These are phyloP conservation scores for Cochlearia excelsa DNA, from an alignment of 345 rosid species.

Conservation along the genomic window DNA sequence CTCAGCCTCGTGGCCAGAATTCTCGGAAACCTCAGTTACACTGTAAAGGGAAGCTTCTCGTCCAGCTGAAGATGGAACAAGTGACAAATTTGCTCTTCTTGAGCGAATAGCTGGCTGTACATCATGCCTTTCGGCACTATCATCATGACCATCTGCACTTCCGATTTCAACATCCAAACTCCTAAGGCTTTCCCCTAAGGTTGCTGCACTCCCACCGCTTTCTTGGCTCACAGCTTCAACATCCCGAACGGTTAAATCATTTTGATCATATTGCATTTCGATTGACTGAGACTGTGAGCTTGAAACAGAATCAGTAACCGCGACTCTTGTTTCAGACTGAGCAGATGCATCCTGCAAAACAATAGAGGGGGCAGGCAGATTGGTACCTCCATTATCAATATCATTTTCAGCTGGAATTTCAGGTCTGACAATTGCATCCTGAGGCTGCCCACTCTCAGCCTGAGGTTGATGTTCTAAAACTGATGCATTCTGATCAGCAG, in stretches of 20 bases:
- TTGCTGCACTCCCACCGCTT: slow-evolving; percentile 95
- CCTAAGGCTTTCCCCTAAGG: slow-evolving; percentile 92
- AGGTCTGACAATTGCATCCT: slow-evolving; percentile 46
- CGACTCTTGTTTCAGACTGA: slow-evolving; percentile 45
- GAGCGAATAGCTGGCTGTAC: slow-evolving; percentile 54
- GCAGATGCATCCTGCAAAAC: slow-evolving; percentile 44
- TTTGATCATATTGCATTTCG: slow-evolving; percentile 90
- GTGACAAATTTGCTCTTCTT: slow-evolving; percentile 62
- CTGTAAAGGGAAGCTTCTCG: slow-evolving; percentile 83
- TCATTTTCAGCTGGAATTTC: slow-evolving; percentile 50
- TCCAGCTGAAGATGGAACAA: slow-evolving; percentile 52
- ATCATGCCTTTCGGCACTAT: slow-evolving; percentile 89
- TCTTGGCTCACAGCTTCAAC: slow-evolving; percentile 98
- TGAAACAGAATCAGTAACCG: slow-evolving; percentile 45
- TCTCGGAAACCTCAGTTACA: slow-evolving; percentile 92
- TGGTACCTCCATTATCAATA: slow-evolving; percentile 44
- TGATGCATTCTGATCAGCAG: slow-evolving; percentile 53
- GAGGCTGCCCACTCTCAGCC: slow-evolving; percentile 41
- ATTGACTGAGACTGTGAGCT: slow-evolving; percentile 54
- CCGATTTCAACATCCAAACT: slow-evolving; percentile 98
- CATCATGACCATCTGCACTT: slow-evolving; percentile 98
- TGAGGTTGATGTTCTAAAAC: slow-evolving; percentile 48
- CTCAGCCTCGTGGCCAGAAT: slow-evolving; percentile 78
- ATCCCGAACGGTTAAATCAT: slow-evolving; percentile 72
- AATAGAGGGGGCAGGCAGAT: slow-evolving; percentile 42